phyloP scores from a whole-genome alignment of 1,139 yeast species.

The Kodamaea sp. region DNA sequence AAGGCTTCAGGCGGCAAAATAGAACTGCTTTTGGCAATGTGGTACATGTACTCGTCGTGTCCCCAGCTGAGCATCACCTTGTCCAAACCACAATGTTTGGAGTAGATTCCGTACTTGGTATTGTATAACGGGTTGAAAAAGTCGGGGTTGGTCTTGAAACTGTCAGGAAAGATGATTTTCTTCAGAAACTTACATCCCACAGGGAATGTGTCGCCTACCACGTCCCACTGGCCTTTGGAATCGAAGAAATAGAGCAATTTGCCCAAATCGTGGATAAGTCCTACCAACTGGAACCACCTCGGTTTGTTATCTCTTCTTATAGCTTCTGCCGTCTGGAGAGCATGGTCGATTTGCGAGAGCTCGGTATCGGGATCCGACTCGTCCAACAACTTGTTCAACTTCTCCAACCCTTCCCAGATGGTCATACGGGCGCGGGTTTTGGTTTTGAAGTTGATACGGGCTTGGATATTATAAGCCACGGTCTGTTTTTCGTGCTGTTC shows the following conservation, averaged over 20 bases:
- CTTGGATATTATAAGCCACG: conserved; percentile 71
- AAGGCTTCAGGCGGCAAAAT: conserved; percentile 64
- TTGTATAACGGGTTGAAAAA: conserved; percentile 62
- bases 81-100: conserved; percentile 65
- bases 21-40: conserved; percentile 64
- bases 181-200: conserved; percentile 69
- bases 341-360: conserved; percentile 73
- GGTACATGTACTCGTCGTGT: conserved; percentile 78
- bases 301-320: conserved; percentile 68
- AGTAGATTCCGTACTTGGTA: conserved; percentile 67
- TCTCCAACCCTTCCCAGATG: conserved; percentile 70
- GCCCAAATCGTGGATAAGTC: conserved; percentile 71
- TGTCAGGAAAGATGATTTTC: conserved; percentile 61
- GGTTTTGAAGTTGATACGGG: conserved; percentile 68
- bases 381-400: conserved; percentile 61
- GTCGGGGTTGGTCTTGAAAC: conserved; percentile 63
- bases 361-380: conserved; percentile 80
- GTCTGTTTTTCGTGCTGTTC: conserved; percentile 74
- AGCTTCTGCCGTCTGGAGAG: conserved; percentile 76
- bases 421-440: conserved; percentile 66
- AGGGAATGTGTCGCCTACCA: conserved; percentile 79
- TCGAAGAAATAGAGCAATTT: conserved; percentile 68
- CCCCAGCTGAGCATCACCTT: conserved; percentile 80
- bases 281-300: conserved; percentile 75
- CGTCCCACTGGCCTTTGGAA: conserved; percentile 79